phyloP scores from a whole-genome alignment of 202 grass and related monocot species.

The Elaeis oleifera region DNA sequence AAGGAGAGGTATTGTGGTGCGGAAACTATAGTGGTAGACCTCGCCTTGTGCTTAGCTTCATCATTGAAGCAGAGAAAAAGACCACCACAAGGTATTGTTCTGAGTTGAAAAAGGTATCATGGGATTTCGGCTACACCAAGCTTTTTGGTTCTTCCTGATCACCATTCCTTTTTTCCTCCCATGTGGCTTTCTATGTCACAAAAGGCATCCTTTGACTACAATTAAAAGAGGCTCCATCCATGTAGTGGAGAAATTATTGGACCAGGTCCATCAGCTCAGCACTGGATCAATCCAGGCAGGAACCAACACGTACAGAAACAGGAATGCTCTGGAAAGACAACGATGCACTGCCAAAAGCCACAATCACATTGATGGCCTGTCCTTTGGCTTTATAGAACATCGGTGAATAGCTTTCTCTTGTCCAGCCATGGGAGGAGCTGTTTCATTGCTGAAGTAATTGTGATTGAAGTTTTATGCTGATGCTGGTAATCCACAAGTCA shows the following conservation, averaged over 20 bases:
- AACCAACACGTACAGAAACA: background rate
- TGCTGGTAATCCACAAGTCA: too few species aligned
- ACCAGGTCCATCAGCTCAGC: too few species aligned
- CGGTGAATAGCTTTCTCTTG: too few species aligned
- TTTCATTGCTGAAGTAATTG: too few species aligned
- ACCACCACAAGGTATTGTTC: background rate
- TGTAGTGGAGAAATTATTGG: background rate
- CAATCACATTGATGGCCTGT: too few species aligned
- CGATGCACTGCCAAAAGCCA: background rate
- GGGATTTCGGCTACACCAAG: background rate
- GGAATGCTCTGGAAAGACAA: background rate
- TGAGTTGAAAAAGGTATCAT: background rate
- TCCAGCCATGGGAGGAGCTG: too few species aligned
- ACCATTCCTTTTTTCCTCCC: background rate
- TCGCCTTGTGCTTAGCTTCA: background rate
- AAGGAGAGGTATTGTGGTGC: too few species aligned
- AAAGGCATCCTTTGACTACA: background rate
- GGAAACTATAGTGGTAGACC: background rate
- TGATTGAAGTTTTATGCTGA: too few species aligned
- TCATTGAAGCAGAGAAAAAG: constrained; percentile 1
- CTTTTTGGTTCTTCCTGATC: background rate
- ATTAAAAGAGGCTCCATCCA: background rate
- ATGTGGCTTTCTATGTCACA: background rate
- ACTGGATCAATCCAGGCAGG: too few species aligned
- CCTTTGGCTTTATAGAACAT: too few species aligned